Conservation (phyloP, 805 yeast species). For the Candida yuanshanica region DNA sequence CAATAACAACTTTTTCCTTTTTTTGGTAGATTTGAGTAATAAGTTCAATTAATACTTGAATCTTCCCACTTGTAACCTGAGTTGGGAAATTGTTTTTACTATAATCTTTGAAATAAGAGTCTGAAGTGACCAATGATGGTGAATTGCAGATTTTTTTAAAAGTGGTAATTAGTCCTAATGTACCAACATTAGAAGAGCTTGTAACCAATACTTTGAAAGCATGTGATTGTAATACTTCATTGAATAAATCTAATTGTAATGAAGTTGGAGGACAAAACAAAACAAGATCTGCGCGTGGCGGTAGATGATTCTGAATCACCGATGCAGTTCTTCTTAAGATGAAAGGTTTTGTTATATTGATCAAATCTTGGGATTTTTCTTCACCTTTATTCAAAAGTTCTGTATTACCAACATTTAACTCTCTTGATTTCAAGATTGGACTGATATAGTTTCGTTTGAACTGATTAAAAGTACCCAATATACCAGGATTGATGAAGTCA, state of each 20-base stretch:
- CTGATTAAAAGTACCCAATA: conserved; percentile 55
- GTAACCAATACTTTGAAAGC: conserved; percentile 21
- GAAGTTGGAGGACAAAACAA: conserved; percentile 73
- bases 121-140: conserved; percentile 55
- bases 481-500: conserved; percentile 80
- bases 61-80: conserved; percentile 46
- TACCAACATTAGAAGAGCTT: conserved; percentile 28
- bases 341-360: conserved; percentile 57
- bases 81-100: conserved; percentile 5
- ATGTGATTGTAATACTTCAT: conserved; percentile 34
- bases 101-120: conserved; percentile 33
- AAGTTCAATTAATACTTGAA: conserved; percentile 51
- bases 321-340: conserved; percentile 68
- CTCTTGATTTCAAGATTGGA: conserved; percentile 74
- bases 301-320: conserved; percentile 51
- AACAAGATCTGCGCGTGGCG: conserved; percentile 70
- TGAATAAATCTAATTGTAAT: conserved; percentile 52
- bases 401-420: conserved; percentile 47
- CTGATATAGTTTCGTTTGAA: conserved; percentile 58
- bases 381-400: conserved; percentile 51
- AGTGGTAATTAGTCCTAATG: conserved; percentile 64
- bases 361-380: conserved; percentile 55
- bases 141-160: conserved; percentile 83
- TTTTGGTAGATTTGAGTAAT: conserved; percentile 42
- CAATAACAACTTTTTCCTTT: conserved; percentile 75